Conservation (phyloP, 441 rosid genomes). For the Breynia disticha region DNA sequence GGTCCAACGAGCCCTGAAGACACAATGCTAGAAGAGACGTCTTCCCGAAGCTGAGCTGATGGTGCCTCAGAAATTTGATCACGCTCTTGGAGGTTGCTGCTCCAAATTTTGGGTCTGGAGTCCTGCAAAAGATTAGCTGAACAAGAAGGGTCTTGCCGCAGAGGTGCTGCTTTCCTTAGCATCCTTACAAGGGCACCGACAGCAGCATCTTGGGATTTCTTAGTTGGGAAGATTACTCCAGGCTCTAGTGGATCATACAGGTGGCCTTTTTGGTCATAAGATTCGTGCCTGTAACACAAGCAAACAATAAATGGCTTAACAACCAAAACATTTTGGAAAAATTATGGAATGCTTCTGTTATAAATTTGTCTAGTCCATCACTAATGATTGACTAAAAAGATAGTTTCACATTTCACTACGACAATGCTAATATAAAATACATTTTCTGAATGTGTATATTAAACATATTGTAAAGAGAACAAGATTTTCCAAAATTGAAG, state of each 20-base stretch:
- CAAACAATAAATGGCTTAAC: conserved; percentile 2
- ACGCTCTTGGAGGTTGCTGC: conserved; percentile 22
- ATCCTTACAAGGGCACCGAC: conserved; percentile 75
- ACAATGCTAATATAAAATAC: too few species aligned
- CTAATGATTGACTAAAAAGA: too few species aligned
- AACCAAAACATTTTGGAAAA: background rate
- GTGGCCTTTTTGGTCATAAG: conserved; percentile 47
- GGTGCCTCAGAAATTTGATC: conserved; percentile 16
- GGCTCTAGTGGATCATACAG: conserved; percentile 34
- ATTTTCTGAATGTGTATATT: too few species aligned
- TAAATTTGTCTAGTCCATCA: too few species aligned
- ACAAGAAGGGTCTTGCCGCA: conserved; percentile 39
- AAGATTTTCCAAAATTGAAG: too few species aligned
- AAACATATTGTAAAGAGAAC: too few species aligned
- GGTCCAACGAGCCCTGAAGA: conserved; percentile 36
- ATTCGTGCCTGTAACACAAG: conserved; percentile 39
- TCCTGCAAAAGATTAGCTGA: conserved; percentile 24
- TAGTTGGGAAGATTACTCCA: conserved; percentile 36
- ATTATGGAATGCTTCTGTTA: background rate
- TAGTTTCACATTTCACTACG: too few species aligned
- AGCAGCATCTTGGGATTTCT: conserved; percentile 74
- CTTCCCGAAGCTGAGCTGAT: conserved; percentile 22
- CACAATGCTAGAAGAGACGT: conserved; percentile 22
- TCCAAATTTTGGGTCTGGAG: conserved; percentile 25
- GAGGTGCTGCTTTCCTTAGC: conserved; percentile 88